Base-by-base conservation (phyloP, 1,284 basidiomycete species). In the Leccinum subspadiceum region DNA sequence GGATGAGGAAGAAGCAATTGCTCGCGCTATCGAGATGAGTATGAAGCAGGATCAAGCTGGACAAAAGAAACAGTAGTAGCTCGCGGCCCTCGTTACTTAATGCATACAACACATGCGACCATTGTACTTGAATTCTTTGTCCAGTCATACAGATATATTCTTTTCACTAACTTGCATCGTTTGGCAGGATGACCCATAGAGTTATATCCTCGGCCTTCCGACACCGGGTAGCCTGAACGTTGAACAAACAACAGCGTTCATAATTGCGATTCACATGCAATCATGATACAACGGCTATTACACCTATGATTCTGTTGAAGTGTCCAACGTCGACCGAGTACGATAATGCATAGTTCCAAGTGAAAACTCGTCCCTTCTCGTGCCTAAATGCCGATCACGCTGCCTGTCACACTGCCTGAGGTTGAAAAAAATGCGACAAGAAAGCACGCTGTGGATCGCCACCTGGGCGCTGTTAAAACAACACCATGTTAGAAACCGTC, bases 11-110 rank as follows among this genome's bases (percentile, higher is more conserved):
- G 81, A 79, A 13, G 83, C 79, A 7, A 84, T 84, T 68, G 78
- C 80, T 50, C 75, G 77, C 49, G 84, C 83, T n/a, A 85, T 83
- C 62, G 78, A 78, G 68, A 84, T 82, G 84, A 85, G 81, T 64
- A 83, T 81, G 82, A 77, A 77, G 62, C 76, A 74, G 48, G 75
- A 77, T 58, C 77, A 80, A 22, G 72, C 78, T 59, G 74, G 73
- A 37, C 64, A 74, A 39, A 74, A 74, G 52, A 74, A 72, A 55
- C 53, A 73, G 71, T 67, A 67, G 56, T n/a, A 56, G 31, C 9
- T 52, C 12, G 15, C 53, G 0, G 8, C 54, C 59, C 53, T 35
- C 8, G 20, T n/a, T 46, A 31, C 29, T 10, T 31, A 3, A 22
- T 29, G 9, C 31, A 51, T 35, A 31, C 48, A 29, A 53, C 37